These are phyloP conservation scores for Juncus effusus DNA, from an alignment of 176 grass and related monocot species.

Conservation along the genomic window DNA sequence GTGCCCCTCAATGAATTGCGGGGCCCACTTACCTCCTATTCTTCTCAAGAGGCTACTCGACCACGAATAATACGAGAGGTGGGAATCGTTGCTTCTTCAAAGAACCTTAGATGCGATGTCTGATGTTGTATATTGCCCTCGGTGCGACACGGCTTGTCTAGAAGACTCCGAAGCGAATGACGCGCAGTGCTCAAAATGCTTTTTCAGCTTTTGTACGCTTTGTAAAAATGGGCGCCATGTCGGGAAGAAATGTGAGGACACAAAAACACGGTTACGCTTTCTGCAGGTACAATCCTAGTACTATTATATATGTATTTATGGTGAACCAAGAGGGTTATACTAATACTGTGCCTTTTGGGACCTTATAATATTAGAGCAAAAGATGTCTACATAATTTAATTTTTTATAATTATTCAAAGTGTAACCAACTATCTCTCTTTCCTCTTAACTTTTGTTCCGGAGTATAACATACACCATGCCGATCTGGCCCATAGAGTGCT, in stretches of 20 bases:
- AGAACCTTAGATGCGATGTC: conserved; percentile 53
- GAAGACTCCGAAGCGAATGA: conserved; percentile 56
- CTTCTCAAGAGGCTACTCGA: conserved; percentile 46
- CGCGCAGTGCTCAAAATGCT: conserved; percentile 58
- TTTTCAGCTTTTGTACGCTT: conserved; percentile 69
- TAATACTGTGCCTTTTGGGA: too few species aligned
- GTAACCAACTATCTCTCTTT: too few species aligned
- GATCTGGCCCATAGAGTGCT: too few species aligned
- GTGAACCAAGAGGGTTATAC: too few species aligned
- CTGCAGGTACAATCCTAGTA: conserved; percentile 73
- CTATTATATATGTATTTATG: too few species aligned
- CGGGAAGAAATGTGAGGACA: conserved; percentile 42
- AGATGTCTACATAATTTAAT: too few species aligned
- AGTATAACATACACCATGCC: too few species aligned
- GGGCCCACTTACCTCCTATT: conserved; percentile 31
- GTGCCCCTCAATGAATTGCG: conserved; percentile 48
- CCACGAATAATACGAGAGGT: conserved; percentile 42
- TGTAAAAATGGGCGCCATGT: conserved; percentile 56
- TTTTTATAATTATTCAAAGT: too few species aligned
- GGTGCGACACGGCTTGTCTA: conserved; percentile 67
- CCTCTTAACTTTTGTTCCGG: too few species aligned
- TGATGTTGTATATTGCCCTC: conserved; percentile 55
- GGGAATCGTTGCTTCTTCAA: conserved; percentile 36
- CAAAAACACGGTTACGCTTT: conserved; percentile 40
- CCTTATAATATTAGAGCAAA: too few species aligned